Conservation (phyloP, 163 green algal genomes). For the Scenedesmus sp. region DNA sequence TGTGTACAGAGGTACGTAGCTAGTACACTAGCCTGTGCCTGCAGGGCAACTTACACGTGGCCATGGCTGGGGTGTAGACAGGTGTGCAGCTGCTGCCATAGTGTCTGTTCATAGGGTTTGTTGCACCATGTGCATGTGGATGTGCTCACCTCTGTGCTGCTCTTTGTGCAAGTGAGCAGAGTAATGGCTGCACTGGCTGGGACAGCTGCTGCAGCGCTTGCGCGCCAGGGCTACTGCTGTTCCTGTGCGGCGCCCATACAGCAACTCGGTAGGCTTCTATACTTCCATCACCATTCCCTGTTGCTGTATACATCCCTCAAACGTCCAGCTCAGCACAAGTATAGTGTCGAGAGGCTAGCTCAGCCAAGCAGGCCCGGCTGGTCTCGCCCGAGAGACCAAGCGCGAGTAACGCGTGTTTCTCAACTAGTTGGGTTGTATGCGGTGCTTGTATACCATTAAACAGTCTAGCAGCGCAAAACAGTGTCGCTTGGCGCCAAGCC, state of each 20-base stretch:
- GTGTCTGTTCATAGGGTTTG: background rate
- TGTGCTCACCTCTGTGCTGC: background rate
- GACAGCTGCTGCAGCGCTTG: conserved; percentile 7
- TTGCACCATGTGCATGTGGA: background rate
- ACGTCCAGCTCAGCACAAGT: background rate
- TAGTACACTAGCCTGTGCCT: too few relatives aligned
- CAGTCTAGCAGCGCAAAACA: background rate
- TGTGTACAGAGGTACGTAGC: too few relatives aligned
- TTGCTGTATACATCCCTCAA: background rate
- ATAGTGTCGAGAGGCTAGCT: background rate
- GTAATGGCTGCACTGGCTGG: background rate
- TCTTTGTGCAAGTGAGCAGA: background rate
- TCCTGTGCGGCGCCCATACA: background rate
- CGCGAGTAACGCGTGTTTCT: background rate
- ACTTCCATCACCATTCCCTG: background rate
- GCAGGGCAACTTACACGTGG: too few relatives aligned
- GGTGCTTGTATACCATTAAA: background rate
- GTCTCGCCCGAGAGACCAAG: background rate
- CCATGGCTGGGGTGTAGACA: too few relatives aligned
- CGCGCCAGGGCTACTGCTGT: background rate
- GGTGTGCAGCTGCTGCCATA: background rate
- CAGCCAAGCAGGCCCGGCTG: background rate
- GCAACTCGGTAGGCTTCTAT: background rate
- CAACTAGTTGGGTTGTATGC: background rate
- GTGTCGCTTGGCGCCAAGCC: background rate